These are phyloP conservation scores for Paramyrothecium sp. DNA, from an alignment of 2,329 filamentous ascomycete genomes.

Conservation along the genomic window DNA sequence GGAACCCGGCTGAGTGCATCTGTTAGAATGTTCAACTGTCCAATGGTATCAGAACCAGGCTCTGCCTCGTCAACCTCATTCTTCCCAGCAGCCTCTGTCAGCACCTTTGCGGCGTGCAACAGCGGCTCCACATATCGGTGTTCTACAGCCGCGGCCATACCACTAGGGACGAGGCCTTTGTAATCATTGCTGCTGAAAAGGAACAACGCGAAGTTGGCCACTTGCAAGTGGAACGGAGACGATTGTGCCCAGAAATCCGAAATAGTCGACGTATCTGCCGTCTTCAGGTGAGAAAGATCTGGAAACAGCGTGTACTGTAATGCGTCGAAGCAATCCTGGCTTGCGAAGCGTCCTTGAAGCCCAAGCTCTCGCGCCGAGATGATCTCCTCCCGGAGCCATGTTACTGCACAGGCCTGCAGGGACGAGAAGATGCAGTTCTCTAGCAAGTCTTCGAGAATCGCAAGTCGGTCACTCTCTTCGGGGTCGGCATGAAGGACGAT, in stretches of 20 bases:
- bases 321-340: slow-evolving; percentile 53
- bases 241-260: slow-evolving; percentile 52
- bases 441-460: slow-evolving; percentile 63
- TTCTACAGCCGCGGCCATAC: slow-evolving; percentile 56
- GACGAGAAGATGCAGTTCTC: slow-evolving; percentile 64
- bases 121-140: slow-evolving; percentile 58
- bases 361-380: slow-evolving; percentile 39
- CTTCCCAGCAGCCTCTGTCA: slow-evolving; percentile 29
- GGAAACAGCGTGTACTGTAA: slow-evolving; percentile 64
- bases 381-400: slow-evolving; percentile 64
- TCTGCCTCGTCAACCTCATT: slow-evolving; percentile 28
- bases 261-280: slow-evolving; percentile 39
- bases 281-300: slow-evolving; percentile 45
- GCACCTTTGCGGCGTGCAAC: slow-evolving; percentile 36
- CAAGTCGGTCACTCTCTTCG: slow-evolving; percentile 55
- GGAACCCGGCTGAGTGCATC: slow-evolving; percentile 40
- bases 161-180: slow-evolving; percentile 49
- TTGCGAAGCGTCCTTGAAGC: slow-evolving; percentile 43
- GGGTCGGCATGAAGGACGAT: slow-evolving; percentile 57
- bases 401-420: slow-evolving; percentile 61
- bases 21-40: slow-evolving; percentile 40
- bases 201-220: slow-evolving; percentile 60
- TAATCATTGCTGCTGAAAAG: slow-evolving; percentile 46
- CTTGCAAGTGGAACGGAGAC: slow-evolving; percentile 55
- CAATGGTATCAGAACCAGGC: slow-evolving; percentile 24